Base-by-base conservation (phyloP, 2,329 filamentous ascomycete genomes). In the Microsporum canis region DNA sequence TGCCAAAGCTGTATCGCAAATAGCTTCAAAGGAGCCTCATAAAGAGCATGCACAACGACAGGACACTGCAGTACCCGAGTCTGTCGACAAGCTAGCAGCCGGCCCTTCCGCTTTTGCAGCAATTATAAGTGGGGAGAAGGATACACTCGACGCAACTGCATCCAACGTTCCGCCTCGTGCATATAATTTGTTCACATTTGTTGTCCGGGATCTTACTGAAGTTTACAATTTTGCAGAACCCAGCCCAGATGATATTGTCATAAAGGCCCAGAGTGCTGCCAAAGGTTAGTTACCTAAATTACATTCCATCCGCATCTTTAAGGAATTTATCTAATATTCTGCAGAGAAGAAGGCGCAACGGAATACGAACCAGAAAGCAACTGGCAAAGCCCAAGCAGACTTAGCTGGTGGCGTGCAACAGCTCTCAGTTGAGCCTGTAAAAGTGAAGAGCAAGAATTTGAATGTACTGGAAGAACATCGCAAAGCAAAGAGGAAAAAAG, bases 211-310 rank as follows among this genome's bases (percentile, higher is more conserved):
- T 61, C 65, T 72, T 69, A 70, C 74, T 76, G 72, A 75, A 73
- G 69, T 70, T 53, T 78, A 77, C 72, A 75, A 86, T 62, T 96
- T 96, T 77, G 80, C 86, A 79, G 84, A 85, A 72, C 91, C 92
- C 60, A 96, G 91, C 75, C 91, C 91, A 67, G 91, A 97, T 77
- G 91, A 96, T 73, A 77, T 94, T 70, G 88, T 96, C 69, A 81
- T 90, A 65, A 84, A 86, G 73, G 92, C 91, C 67, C 92, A 96
- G 80, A 86, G 68, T 64, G 73, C 71, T 69, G 73, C 86, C 76
- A 88, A 91, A 89, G 87, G 88, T 90, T 88, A 85, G 85, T 70
- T 72, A 17, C 10, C 17, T 23, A 23, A 23, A 43, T 43, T 36
- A 23, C 34, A 36, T 5, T n/a, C 36, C 10, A 36, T n/a, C 47